phyloP scores from a whole-genome alignment of 2,329 filamentous ascomycete species.

The Ustilaginoidea virens region DNA sequence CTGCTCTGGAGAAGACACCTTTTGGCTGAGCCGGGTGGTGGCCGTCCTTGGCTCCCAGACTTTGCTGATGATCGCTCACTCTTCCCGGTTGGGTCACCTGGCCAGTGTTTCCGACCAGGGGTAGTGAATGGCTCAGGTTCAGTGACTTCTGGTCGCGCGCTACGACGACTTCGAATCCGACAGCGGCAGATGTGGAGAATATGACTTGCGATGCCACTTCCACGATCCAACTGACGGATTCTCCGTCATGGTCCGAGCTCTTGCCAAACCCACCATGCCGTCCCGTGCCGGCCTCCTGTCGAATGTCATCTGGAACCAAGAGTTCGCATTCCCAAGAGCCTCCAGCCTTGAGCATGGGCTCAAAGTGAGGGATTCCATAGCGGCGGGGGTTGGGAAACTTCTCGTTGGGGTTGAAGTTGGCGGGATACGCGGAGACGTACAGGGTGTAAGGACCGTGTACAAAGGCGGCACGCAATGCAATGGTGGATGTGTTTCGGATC shows the following conservation, averaged over 20 bases:
- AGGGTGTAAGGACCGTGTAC: slow-evolving; percentile 92
- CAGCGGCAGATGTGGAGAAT: slow-evolving; percentile 77
- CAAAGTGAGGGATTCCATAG: slow-evolving; percentile 76
- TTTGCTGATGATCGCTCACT: slow-evolving; percentile 61
- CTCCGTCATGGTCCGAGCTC: slow-evolving; percentile 27
- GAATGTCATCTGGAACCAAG: slow-evolving; percentile 62
- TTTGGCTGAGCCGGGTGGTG: slow-evolving; percentile 48
- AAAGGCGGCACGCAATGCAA: slow-evolving; percentile 85
- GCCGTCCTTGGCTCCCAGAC: slow-evolving; percentile 37
- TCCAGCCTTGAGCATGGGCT: slow-evolving; percentile 91
- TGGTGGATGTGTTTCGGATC: slow-evolving; percentile 81
- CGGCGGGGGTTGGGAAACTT: slow-evolving; percentile 55
- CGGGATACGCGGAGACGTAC: slow-evolving; percentile 72
- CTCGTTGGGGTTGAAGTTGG: slow-evolving; percentile 67
- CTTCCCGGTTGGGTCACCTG: slow-evolving; percentile 50
- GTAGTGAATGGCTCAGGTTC: slow-evolving; percentile 39
- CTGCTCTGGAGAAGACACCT: slow-evolving; percentile 72
- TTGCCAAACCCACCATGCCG: slow-evolving; percentile 29
- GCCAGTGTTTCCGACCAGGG: slow-evolving; percentile 28
- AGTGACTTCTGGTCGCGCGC: slow-evolving; percentile 76
- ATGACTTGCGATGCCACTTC: slow-evolving; percentile 88
- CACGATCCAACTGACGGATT: slow-evolving; percentile 69
- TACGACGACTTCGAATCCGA: slow-evolving; percentile 76
- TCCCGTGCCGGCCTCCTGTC: slow-evolving; percentile 42
- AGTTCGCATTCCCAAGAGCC: slow-evolving; percentile 73